Evolutionary conservation across 768 basidiomycete species (phyloP).

Genomic region (Russula sp.): DNA sequence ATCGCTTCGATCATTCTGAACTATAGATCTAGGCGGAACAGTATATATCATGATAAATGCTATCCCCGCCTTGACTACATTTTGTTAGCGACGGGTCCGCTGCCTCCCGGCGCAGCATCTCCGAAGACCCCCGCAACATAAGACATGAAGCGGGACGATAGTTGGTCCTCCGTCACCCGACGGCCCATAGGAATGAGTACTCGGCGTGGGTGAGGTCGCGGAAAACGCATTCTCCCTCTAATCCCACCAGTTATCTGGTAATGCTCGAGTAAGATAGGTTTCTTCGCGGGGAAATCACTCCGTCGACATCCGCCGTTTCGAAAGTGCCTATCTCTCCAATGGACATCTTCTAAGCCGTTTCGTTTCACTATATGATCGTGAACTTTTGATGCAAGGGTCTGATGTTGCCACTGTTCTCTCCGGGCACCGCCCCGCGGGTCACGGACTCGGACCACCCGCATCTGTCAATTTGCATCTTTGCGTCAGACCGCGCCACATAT

Average conservation of each 20-base stretch:
- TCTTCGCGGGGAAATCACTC: neutral
- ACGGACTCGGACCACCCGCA: neutral
- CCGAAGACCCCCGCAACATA: neutral
- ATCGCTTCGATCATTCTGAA: conserved; percentile 21
- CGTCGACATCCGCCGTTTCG: neutral
- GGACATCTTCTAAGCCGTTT: neutral
- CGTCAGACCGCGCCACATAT: conserved; percentile 12
- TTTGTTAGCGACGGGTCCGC: neutral
- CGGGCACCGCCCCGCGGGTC: conserved; percentile 3
- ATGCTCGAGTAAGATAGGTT: neutral
- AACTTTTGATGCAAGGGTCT: neutral
- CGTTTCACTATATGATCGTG: neutral
- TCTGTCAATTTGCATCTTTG: neutral
- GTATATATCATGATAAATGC: neutral
- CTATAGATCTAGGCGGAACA: neutral
- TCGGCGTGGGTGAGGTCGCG: neutral
- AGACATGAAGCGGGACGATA: neutral
- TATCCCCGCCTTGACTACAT: neutral
- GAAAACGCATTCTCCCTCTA: neutral
- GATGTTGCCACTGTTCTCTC: neutral
- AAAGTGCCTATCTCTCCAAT: neutral
- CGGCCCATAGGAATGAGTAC: neutral
- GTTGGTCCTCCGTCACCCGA: neutral
- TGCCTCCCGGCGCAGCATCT: neutral
- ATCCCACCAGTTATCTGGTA: too few species aligned